Conservation (phyloP, 129 eudicot species). For the Oenanthe sinensis region DNA sequence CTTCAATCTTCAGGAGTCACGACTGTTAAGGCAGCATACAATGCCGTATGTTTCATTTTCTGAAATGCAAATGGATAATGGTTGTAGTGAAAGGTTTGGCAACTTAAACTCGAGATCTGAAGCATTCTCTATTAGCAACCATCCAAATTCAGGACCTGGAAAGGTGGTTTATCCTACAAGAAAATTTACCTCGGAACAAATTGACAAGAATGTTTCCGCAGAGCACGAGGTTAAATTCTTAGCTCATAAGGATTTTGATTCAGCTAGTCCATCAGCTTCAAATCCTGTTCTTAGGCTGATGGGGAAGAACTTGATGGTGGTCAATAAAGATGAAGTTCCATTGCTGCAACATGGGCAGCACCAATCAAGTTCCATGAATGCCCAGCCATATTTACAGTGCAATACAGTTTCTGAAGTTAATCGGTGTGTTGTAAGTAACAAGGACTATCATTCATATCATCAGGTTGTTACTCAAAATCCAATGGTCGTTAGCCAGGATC, state of each 20-base stretch:
- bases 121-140: conserved; percentile 12
- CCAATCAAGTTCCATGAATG: conserved; percentile 15
- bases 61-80: conserved; percentile 14
- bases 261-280: conserved; percentile 44
- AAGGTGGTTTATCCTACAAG: conserved; percentile 16
- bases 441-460: conserved; percentile 15
- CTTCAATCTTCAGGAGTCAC: conserved; percentile 39
- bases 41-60: conserved; percentile 14
- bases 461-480: conserved; percentile 17
- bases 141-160: conserved; percentile 21
- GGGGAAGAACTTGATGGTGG: conserved; percentile 83
- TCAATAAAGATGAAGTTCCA: conserved; percentile 40
- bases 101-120: conserved; percentile 23
- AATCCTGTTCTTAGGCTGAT: conserved; percentile 72
- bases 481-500: conserved; percentile 12
- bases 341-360: conserved; percentile 23
- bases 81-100: neutral
- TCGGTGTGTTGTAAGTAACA: conserved; percentile 8
- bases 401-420: neutral
- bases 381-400: conserved; percentile 8
- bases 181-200: neutral
- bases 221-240: conserved; percentile 17
- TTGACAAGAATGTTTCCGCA: conserved; percentile 9
- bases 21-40: conserved; percentile 27
- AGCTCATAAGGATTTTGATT: conserved; percentile 23